Evolutionary conservation across 306 rosid species (phyloP), one percentile per base, ranked within the genome.

Genomic region (Oemleria cerasiformis): DNA sequence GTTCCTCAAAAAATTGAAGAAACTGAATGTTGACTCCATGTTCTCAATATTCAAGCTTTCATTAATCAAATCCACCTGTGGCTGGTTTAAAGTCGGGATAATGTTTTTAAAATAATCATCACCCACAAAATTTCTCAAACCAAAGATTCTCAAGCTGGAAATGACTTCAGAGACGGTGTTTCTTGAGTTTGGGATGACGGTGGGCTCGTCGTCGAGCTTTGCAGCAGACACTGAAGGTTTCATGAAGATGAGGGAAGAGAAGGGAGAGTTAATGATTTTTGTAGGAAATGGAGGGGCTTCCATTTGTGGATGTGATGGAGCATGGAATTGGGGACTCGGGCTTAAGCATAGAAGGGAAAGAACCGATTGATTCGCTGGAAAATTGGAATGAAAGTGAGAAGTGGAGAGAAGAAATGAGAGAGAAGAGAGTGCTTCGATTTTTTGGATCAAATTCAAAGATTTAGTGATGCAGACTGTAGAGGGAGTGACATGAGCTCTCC

Each of bases 301-400:
- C 84, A 82, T 77, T 49, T 74, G 20, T 36, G 67, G 23, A 70
- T 57, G 72, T 57, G 68, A 43, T 58, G 67, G 73, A 76, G 88
- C 88, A 85, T 85, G 81, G 86, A 73, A 83, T 53, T 40, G 8
- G 79, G 58, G 47, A 38, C 65, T 64, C 39, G 64, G 76, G 68
- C 70, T 57, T 66, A 55, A 40, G 63, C 30, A 17, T 62, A 5
- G 54, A 40, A 34, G 25, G 63, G 23, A 1, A 10, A 15, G 61
- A n/a, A 6, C 15, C 6, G 76, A 38, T 74, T 55, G 71, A 65
- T 68, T 73, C 45, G 13, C 20, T 55, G n/a, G 69, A 49, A 58
- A 68, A 21, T 11, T 16, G 16, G 34, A 50, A 56, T 49, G 36
- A 1, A 23, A 8, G 43, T 14, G 44, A 17, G 7, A 30, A 2